These are phyloP conservation scores for Colletotrichum horii DNA, from an alignment of 2,329 filamentous ascomycete species.

Conservation along the genomic window DNA sequence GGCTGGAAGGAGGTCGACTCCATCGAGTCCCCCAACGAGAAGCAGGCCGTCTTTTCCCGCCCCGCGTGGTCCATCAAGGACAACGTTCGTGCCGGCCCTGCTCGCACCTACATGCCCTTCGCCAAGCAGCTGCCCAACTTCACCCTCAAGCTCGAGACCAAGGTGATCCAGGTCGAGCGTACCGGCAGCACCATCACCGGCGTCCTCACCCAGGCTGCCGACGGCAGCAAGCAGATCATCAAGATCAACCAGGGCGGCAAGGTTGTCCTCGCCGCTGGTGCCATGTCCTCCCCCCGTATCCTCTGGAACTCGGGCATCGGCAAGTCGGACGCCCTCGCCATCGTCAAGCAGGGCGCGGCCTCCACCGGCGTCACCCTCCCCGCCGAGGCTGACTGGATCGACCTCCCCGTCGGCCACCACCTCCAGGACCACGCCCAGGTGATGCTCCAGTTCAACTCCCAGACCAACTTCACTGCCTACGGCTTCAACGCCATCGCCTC, in stretches of 20 bases:
- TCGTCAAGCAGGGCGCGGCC: conserved; percentile 21
- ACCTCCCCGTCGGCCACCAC: conserved; percentile 63
- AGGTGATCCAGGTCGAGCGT: conserved; percentile 26
- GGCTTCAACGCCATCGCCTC: conserved; percentile 13
- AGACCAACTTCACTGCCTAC: conserved; percentile 23
- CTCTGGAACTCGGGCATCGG: conserved; percentile 26
- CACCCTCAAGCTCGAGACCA: conserved; percentile 26
- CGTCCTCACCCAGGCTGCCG: conserved; percentile 23
- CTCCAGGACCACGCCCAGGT: conserved; percentile 56
- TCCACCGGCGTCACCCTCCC: conserved; percentile 52
- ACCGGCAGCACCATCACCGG: conserved; percentile 25
- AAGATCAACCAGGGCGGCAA: conserved; percentile 25
- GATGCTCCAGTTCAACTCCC: conserved; percentile 23
- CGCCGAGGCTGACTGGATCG: conserved; percentile 56
- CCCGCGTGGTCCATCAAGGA: conserved; percentile 18
- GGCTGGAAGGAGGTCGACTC: conserved; percentile 35
- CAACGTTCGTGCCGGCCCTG: conserved; percentile 22
- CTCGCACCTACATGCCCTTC: conserved; percentile 26
- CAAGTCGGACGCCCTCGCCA: conserved; percentile 22
- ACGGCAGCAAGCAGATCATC: conserved; percentile 24
- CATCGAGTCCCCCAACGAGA: conserved; percentile 36
- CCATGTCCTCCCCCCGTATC: conserved; percentile 24
- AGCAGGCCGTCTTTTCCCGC: conserved; percentile 11
- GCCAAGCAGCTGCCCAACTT: conserved; percentile 27
- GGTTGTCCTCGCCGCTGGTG: conserved; percentile 26